Evolutionary conservation across 2,329 filamentous ascomycete species (phyloP).

Genomic region (Pseudocercospora macadamiae): DNA sequence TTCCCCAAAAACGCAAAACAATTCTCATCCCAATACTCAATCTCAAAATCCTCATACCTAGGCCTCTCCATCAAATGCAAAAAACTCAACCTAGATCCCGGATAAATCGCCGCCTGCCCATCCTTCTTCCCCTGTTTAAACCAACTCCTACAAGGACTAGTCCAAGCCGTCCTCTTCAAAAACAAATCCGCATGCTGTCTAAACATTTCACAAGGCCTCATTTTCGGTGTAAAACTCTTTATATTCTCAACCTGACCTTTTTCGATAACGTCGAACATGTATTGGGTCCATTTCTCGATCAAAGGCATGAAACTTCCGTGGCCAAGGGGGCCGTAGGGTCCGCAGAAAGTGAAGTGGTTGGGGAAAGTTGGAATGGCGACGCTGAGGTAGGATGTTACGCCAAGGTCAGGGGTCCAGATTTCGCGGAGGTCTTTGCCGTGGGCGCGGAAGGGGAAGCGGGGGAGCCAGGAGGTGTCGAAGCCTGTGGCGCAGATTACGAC

Average conservation of each 20-base stretch:
- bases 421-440: conserved; percentile 38
- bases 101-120: conserved; percentile 45
- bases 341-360: conserved; percentile 50
- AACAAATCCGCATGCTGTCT: conserved; percentile 46
- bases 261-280: conserved; percentile 44
- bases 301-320: conserved; percentile 47
- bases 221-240: conserved; percentile 43
- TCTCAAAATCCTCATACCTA: conserved; percentile 48
- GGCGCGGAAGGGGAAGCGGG: conserved; percentile 38
- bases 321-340: conserved; percentile 46
- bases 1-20: conserved; percentile 48
- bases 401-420: conserved; percentile 40
- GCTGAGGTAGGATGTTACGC: conserved; percentile 46
- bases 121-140: conserved; percentile 43
- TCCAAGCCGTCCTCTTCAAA: conserved; percentile 44
- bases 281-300: conserved; percentile 45
- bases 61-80: conserved; percentile 42
- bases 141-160: conserved; percentile 39
- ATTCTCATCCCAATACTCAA: conserved; percentile 45
- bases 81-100: conserved; percentile 44
- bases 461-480: conserved; percentile 42
- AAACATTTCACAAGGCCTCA: conserved; percentile 38
- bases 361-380: conserved; percentile 48
- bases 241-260: conserved; percentile 49
- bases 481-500: conserved; percentile 45